Base-by-base conservation (phyloP, 805 yeast species). In the Monosporozyma siamensis region DNA sequence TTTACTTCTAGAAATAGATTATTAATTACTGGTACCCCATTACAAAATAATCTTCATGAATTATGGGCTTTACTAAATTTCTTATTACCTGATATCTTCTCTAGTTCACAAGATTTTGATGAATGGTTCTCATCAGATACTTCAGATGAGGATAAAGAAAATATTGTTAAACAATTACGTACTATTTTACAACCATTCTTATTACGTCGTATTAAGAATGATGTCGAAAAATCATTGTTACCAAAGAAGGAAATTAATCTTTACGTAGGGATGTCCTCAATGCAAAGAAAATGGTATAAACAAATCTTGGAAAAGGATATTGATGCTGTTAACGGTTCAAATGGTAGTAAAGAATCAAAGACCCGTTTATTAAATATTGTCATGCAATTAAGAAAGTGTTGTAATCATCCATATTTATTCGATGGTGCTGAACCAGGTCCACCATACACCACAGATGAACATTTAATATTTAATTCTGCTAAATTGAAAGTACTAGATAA, bases 351-450 rank as follows among this genome's bases (percentile, higher is more conserved):
- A 44, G 94, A 83, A 58, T 73, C 82, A 9, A 83, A 83, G 56
- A 82, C 94, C 2, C 68, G 92, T 54, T 67, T 83, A 45, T 64
- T 83, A 38, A 83, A 83, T 56, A 83, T 83, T 51, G 90, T 82
- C 39, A 83, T 83, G 94, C 94, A 83, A 59, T 67, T 83, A 54
- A 72, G 92, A 57, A 83, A 83, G 59, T 83, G 92, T 59, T 83
- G 90, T 65, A 83, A 83, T 52, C 94, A 83, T 64, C 94, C 94
- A 10, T 83, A 83, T 56, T 63, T 83, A 34, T 83, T 83, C 54
- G 94, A 83, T 58, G 94, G 94, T 34, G 92, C 90, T 1, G 94
- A 83, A 56, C 92, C 92, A 1, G 94, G 94, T 8, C 94, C 94
- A 18, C 94, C 94, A 22, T 83, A 69, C 53, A 83, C 92, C 8